Evolutionary conservation across 1,284 basidiomycete genomes (phyloP).

Genomic region (Cystobasidium sp.): DNA sequence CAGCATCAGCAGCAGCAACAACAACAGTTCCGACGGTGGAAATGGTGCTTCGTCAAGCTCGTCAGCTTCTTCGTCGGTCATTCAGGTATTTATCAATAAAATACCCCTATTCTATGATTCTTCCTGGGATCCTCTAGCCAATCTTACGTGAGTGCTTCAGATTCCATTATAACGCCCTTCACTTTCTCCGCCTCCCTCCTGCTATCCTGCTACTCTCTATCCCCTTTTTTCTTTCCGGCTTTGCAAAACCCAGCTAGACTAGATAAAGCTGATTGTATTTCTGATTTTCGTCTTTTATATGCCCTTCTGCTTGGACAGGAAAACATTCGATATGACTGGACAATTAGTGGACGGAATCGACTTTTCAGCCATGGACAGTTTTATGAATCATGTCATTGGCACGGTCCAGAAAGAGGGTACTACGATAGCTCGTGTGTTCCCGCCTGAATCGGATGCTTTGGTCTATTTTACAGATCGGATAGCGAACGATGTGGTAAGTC

Average conservation of each 20-base stretch:
- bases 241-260: neutral
- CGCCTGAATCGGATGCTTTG: conserved; percentile 71
- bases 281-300: conserved; percentile 45
- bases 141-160: conserved; percentile 71
- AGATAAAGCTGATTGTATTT: neutral
- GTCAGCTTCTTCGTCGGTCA: conserved; percentile 54
- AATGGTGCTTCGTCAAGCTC: neutral
- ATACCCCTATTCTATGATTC: conserved; percentile 89
- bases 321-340: conserved; percentile 46
- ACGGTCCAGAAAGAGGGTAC: conserved; percentile 75
- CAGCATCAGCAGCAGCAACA: neutral
- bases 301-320: conserved; percentile 50
- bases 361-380: conserved; percentile 91
- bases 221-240: neutral
- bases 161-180: neutral
- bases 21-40: neutral
- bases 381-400: conserved; percentile 72
- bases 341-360: conserved; percentile 65
- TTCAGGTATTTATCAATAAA: conserved; percentile 85
- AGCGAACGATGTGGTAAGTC: conserved; percentile 67
- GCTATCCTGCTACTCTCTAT: neutral
- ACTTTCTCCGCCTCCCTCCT: neutral
- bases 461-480: conserved; percentile 75
- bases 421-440: conserved; percentile 82
- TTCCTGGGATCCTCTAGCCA: conserved; percentile 77